Evolutionary conservation across 768 basidiomycete species (phyloP).

Genomic region (Dictyophora rubrovolvata): DNA sequence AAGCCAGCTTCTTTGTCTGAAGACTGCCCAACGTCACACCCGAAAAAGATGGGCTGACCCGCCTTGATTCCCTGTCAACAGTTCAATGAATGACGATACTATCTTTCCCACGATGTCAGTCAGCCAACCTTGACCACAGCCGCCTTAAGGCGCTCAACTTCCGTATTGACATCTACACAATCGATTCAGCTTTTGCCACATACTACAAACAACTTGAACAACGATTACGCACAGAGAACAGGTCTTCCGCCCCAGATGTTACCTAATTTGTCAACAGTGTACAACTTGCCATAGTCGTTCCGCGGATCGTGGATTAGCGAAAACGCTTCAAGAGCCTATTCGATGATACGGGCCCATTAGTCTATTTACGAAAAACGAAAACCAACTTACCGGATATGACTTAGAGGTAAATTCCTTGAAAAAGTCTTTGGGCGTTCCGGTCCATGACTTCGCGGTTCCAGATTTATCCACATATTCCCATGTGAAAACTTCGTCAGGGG

Average conservation of each 20-base stretch:
- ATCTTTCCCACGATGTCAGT: background rate
- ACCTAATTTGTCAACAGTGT: slow-evolving; percentile 87
- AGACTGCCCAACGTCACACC: slow-evolving; percentile 90
- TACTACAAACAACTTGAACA: background rate
- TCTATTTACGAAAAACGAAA: background rate
- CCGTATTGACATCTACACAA: slow-evolving; percentile 75
- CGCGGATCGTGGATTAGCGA: slow-evolving; percentile 94
- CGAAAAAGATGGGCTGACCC: slow-evolving; percentile 88
- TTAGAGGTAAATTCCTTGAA: slow-evolving; percentile 54
- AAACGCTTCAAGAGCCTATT: slow-evolving; percentile 64
- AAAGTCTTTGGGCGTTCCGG: slow-evolving; percentile 74
- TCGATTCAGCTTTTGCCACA: background rate
- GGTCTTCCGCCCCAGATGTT: slow-evolving; percentile 84
- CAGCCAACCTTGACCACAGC: slow-evolving; percentile 56
- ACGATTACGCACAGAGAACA: slow-evolving; percentile 57
- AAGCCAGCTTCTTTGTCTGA: slow-evolving; percentile 63
- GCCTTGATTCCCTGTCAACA: slow-evolving; percentile 59
- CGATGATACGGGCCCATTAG: background rate
- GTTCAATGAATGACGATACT: background rate
- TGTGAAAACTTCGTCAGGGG: slow-evolving; percentile 55
- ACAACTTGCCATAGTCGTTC: slow-evolving; percentile 70
- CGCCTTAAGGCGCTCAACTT: slow-evolving; percentile 70
- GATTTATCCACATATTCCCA: slow-evolving; percentile 88
- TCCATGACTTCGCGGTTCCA: slow-evolving; percentile 54
- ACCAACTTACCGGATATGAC: slow-evolving; percentile 39